Conservation (phyloP, 257 asterid genomes). For the Petrea volubilis region DNA sequence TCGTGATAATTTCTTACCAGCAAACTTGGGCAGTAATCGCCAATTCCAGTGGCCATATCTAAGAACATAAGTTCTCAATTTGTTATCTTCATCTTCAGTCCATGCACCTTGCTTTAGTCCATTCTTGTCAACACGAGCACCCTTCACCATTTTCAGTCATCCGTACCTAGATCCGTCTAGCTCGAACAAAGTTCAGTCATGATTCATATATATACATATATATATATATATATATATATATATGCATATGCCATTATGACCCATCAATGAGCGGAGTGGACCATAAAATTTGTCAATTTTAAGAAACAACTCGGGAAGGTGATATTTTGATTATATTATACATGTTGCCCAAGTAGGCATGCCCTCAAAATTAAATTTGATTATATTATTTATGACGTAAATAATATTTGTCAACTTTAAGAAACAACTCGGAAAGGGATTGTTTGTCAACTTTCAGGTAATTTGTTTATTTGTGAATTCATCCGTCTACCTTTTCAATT, state of each 20-base stretch:
- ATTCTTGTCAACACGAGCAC: background rate
- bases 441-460: too few species aligned
- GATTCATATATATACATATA: background rate
- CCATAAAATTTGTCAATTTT: background rate
- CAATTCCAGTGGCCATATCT: slow-evolving; percentile 12
- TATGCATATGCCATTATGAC: too few species aligned
- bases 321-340: background rate
- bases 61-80: background rate
- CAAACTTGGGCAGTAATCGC: slow-evolving; percentile 5
- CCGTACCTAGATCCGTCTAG: too few species aligned
- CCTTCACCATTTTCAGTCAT: background rate
- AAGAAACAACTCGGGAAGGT: background rate
- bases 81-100: slow-evolving; percentile 2
- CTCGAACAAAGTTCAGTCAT: background rate
- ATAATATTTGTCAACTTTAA: too few species aligned
- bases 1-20: background rate
- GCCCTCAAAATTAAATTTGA: too few species aligned
- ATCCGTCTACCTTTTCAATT: background rate
- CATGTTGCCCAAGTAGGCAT: background rate
- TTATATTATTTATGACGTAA: too few species aligned
- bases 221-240: too few species aligned
- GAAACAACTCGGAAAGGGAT: too few species aligned
- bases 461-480: too few species aligned
- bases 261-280: background rate
- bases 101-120: background rate